Percentiles rank a stretch among this genome's conserved stretches.
phyloP scores from a whole-genome alignment of 352 stramenopile species.

The Pythium folliculosum region DNA sequence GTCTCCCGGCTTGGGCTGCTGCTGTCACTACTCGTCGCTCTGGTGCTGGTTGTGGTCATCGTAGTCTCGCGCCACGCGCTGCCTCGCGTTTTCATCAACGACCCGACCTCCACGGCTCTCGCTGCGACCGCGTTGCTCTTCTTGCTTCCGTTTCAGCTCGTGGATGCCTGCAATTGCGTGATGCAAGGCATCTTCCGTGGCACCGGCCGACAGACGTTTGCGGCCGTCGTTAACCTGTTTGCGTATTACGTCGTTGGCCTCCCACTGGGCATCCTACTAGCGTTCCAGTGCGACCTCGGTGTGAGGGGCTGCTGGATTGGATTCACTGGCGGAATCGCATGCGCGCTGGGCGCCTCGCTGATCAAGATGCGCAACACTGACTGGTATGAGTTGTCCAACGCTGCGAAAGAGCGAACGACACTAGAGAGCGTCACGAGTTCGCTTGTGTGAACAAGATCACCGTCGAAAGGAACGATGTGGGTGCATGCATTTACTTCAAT shows the following conservation, averaged over 20 bases:
- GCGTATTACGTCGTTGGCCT: conserved; percentile 81
- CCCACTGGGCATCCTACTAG: conserved; percentile 58
- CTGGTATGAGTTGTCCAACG: conserved; percentile 15
- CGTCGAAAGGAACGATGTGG: neutral
- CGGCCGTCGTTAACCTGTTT: conserved; percentile 61
- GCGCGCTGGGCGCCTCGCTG: conserved; percentile 8
- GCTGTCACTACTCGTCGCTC: conserved; percentile 36
- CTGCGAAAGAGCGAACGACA: conserved; percentile 13
- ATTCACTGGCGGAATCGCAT: conserved; percentile 45
- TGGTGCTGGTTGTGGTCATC: conserved; percentile 31
- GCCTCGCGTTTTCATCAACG: conserved; percentile 50
- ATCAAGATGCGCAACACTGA: conserved; percentile 16
- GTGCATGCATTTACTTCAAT: neutral
- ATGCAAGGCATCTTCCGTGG: conserved; percentile 71
- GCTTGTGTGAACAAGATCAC: neutral
- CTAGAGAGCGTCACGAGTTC: neutral
- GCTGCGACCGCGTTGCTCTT: conserved; percentile 45
- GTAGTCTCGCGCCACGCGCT: conserved; percentile 29
- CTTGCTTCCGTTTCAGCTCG: conserved; percentile 45
- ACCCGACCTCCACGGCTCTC: conserved; percentile 38
- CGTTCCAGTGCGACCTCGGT: conserved; percentile 45
- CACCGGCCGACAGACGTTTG: conserved; percentile 58
- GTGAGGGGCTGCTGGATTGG: conserved; percentile 63
- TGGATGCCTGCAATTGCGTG: conserved; percentile 56
- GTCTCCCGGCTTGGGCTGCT: conserved; percentile 39